Conservation (phyloP, 2,329 filamentous ascomycete genomes). For the Cladorrhinum sp. region DNA sequence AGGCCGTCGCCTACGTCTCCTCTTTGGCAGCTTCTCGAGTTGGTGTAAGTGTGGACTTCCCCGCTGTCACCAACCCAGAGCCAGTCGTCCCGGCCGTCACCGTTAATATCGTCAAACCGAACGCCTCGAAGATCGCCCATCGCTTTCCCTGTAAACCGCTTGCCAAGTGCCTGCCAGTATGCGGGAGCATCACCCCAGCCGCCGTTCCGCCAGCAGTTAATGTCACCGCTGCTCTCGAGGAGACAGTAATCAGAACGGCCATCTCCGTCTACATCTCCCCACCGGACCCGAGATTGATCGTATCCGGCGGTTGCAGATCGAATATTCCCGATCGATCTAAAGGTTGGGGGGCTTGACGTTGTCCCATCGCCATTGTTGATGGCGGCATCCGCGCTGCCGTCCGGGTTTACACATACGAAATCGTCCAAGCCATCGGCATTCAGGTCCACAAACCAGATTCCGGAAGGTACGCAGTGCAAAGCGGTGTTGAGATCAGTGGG, state of each 20-base stretch:
- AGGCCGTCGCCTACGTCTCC: conserved; percentile 25
- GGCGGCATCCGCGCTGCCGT: background rate
- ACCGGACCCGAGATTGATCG: conserved; percentile 4
- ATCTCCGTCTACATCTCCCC: conserved; percentile 13
- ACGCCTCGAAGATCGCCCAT: conserved; percentile 24
- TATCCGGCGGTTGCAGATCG: background rate
- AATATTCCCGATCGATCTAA: background rate
- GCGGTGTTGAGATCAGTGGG: background rate
- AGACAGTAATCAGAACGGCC: conserved; percentile 9
- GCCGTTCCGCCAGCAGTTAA: conserved; percentile 19
- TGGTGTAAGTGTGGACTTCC: conserved; percentile 24
- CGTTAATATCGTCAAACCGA: conserved; percentile 14
- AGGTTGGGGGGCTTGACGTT: background rate
- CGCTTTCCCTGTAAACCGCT: conserved; percentile 22
- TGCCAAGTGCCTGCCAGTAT: conserved; percentile 36
- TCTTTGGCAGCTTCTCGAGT: conserved; percentile 21
- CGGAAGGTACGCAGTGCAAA: background rate
- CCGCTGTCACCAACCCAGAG: conserved; percentile 25
- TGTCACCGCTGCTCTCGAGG: conserved; percentile 23
- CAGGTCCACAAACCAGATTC: background rate
- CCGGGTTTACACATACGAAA: background rate
- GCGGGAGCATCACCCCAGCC: conserved; percentile 7
- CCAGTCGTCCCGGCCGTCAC: conserved; percentile 25
- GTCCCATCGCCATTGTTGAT: background rate
- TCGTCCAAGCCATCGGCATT: background rate